Conservation (phyloP, 495 filamentous ascomycete species). For the Tuber aestivum region DNA sequence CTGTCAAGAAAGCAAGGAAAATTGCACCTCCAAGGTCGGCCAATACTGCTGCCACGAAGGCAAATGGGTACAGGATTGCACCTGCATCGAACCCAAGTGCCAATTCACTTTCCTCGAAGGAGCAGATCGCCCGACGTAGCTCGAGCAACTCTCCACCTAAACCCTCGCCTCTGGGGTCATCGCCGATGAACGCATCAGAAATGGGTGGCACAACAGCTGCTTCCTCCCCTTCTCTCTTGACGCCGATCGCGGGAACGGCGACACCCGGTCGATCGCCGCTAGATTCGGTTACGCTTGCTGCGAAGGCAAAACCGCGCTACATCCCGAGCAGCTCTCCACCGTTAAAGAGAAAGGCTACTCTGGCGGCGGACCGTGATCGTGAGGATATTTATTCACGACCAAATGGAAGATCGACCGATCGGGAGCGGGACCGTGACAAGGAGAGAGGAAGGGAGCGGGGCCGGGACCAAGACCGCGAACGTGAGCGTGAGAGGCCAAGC, state of each 20-base stretch:
- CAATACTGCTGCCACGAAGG: slow-evolving; percentile 23
- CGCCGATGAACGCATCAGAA: slow-evolving; percentile 48
- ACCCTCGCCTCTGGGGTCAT: slow-evolving; percentile 55
- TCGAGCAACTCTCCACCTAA: slow-evolving; percentile 54
- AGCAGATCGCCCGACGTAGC: slow-evolving; percentile 36
- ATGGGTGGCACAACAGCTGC: slow-evolving; percentile 32
- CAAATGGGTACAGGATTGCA: slow-evolving; percentile 35
- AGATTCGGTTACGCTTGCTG: slow-evolving; percentile 20
- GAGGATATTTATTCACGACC: slow-evolving; percentile 16
- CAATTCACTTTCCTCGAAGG: slow-evolving; percentile 39
- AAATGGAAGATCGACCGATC: slow-evolving; percentile 5
- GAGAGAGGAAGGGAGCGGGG: slow-evolving; percentile 3
- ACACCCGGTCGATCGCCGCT: slow-evolving; percentile 37
- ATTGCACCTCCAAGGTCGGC: slow-evolving; percentile 18
- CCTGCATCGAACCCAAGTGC: slow-evolving; percentile 19
- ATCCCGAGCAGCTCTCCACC: slow-evolving; percentile 26
- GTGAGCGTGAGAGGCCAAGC: slow-evolving; percentile 13
- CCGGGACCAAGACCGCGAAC: slow-evolving; percentile 18
- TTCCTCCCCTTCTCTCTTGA: slow-evolving; percentile 34
- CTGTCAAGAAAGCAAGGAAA: slow-evolving; percentile 23
- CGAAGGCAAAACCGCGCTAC: slow-evolving; percentile 27
- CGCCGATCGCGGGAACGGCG: slow-evolving; percentile 30
- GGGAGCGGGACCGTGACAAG: slow-evolving; percentile 13
- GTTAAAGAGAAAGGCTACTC: slow-evolving; percentile 34
- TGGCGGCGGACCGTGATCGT: slow-evolving; percentile 22